Evolutionary conservation across 352 stramenopile species (phyloP).

Genomic region (Peronospora tabacina): DNA sequence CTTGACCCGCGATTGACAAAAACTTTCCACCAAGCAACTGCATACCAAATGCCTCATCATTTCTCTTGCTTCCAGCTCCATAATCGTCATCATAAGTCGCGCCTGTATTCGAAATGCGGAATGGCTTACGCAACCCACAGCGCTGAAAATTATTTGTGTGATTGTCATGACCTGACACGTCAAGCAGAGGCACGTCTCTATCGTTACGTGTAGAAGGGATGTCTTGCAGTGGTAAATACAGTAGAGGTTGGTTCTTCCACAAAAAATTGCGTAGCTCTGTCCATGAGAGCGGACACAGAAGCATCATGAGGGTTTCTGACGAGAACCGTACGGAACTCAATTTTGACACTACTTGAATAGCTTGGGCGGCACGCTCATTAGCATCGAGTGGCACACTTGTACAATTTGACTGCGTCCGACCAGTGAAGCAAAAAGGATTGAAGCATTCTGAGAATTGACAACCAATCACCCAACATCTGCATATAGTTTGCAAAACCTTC

Average conservation of each 20-base stretch:
- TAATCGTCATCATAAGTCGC: not conserved
- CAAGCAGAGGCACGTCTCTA: conserved; percentile 25
- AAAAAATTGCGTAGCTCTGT: conserved; percentile 40
- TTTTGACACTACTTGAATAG: conserved; percentile 36
- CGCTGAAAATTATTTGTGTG: conserved; percentile 26
- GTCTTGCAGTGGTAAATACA: conserved; percentile 66
- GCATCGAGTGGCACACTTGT: conserved; percentile 11
- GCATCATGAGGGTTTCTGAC: conserved; percentile 26
- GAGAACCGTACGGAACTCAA: conserved; percentile 36
- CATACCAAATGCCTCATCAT: conserved; percentile 25
- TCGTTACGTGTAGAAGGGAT: conserved; percentile 2
- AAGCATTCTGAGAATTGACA: conserved; percentile 28
- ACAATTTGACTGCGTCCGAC: conserved; percentile 5
- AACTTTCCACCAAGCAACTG: conserved; percentile 32
- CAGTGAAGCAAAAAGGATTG: conserved; percentile 45
- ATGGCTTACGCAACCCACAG: conserved; percentile 50
- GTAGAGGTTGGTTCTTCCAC: conserved; percentile 26
- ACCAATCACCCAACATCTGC: conserved; percentile 39
- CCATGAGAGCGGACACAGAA: conserved; percentile 29
- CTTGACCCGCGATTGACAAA: conserved; percentile 12
- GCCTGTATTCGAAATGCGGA: conserved; percentile 29
- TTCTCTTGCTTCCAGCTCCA: not conserved
- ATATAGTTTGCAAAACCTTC: conserved; percentile 41
- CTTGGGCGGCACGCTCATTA: conserved; percentile 41
- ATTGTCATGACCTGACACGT: conserved; percentile 43